Conservation (phyloP, 2,329 filamentous ascomycete genomes). For the Macrophomina pseudophaseolina region DNA sequence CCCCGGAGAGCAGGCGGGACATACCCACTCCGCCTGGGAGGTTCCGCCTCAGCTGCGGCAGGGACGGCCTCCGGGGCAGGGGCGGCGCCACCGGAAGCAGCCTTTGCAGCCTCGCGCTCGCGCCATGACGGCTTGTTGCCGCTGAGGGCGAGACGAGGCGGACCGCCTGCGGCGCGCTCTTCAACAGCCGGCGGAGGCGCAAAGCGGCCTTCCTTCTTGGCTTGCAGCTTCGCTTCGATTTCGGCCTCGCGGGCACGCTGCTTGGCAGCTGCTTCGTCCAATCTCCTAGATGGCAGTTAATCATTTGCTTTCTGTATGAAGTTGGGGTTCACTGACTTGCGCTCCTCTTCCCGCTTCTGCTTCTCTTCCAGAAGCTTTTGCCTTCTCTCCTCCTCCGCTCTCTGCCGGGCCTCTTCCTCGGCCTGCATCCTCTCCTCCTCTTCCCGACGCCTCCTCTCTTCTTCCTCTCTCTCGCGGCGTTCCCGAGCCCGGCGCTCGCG, state of each 20-base stretch:
- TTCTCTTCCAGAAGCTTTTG: slow-evolving; percentile 75
- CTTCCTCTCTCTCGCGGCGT: slow-evolving; percentile 82
- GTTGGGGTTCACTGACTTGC: slow-evolving; percentile 54
- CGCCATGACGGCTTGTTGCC: slow-evolving; percentile 73
- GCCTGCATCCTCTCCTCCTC: slow-evolving; percentile 80
- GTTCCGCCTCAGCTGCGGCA: slow-evolving; percentile 40
- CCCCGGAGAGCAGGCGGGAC: slow-evolving; percentile 52
- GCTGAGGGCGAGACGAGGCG: slow-evolving; percentile 66
- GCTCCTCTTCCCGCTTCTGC: slow-evolving; percentile 62
- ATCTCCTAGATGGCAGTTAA: slow-evolving; percentile 56
- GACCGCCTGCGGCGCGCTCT: slow-evolving; percentile 50
- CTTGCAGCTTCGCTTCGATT: slow-evolving; percentile 74
- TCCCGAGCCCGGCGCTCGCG: slow-evolving; percentile 82
- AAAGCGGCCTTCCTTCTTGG: slow-evolving; percentile 58
- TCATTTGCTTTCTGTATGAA: neutral
- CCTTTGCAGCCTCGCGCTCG: slow-evolving; percentile 67
- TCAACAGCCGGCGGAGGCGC: slow-evolving; percentile 30
- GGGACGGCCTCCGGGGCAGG: slow-evolving; percentile 38
- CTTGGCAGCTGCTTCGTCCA: slow-evolving; percentile 65
- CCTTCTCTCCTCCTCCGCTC: slow-evolving; percentile 79
- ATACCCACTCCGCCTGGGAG: slow-evolving; percentile 49
- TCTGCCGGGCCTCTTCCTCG: slow-evolving; percentile 85
- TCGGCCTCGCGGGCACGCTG: slow-evolving; percentile 86
- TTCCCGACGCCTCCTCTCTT: slow-evolving; percentile 76
- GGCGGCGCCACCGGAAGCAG: slow-evolving; percentile 32